These are phyloP conservation scores for Stachybotrys echinatus DNA, from an alignment of 2,329 filamentous ascomycete genomes.

Conservation along the genomic window DNA sequence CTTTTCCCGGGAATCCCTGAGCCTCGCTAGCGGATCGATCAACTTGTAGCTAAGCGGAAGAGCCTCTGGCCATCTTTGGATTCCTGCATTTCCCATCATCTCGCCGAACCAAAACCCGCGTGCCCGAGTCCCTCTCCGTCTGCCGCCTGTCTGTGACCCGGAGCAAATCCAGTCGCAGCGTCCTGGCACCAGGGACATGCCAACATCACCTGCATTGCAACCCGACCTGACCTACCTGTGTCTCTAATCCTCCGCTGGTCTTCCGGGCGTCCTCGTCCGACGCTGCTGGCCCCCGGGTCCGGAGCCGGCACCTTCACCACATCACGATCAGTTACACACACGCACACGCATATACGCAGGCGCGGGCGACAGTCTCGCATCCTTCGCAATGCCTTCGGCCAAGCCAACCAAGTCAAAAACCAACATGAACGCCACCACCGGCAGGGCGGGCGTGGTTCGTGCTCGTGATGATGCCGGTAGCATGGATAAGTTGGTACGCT, in stretches of 20 bases:
- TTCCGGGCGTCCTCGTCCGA: neutral
- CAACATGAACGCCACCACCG: conserved; percentile 38
- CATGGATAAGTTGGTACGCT: conserved; percentile 57
- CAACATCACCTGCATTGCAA: neutral
- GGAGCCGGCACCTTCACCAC: conserved; percentile 23
- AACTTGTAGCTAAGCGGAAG: neutral
- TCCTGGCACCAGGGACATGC: neutral
- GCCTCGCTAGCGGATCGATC: neutral
- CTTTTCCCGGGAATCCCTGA: neutral
- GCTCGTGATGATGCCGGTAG: conserved; percentile 44
- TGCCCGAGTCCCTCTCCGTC: neutral
- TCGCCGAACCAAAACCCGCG: neutral
- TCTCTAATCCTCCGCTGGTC: neutral
- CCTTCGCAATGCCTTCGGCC: neutral
- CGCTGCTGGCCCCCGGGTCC: neutral
- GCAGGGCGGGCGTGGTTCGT: conserved; percentile 53
- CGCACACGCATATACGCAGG: conserved; percentile 6
- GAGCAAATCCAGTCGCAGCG: neutral
- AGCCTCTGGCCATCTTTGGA: neutral
- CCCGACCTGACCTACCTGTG: neutral
- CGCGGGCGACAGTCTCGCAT: neutral
- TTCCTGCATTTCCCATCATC: neutral
- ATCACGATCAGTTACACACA: conserved; percentile 27
- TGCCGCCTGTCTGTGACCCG: neutral
- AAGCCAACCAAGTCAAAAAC: conserved; percentile 24